phyloP scores from a whole-genome alignment of 2,329 filamentous ascomycete species.

The Aspergillus transmontanensis region DNA sequence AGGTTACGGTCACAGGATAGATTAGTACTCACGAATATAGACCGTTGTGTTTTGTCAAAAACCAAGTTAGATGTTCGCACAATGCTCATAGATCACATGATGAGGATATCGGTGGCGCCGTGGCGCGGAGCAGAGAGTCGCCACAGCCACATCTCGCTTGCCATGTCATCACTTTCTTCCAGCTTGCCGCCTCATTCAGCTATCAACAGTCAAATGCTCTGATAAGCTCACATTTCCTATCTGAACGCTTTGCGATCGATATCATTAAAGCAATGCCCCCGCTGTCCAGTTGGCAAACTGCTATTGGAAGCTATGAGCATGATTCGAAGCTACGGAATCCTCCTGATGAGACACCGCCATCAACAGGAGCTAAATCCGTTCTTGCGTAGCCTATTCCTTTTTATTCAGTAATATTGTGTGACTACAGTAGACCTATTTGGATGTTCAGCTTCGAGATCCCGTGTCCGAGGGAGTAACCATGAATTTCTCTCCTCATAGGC shows the following conservation, averaged over 20 bases:
- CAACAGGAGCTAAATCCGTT: not conserved
- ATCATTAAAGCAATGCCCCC: not conserved
- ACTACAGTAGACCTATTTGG: not conserved
- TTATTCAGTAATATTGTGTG: not conserved
- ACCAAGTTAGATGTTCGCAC: no score
- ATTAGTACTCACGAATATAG: not conserved
- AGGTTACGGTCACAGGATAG: not conserved
- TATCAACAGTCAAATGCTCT: slow-evolving; percentile 19
- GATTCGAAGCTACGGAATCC: not conserved
- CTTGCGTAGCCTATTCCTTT: not conserved
- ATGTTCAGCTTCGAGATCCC: not conserved
- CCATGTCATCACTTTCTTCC: slow-evolving; percentile 14
- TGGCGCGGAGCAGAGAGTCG: slow-evolving; percentile 18
- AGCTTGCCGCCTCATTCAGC: slow-evolving; percentile 13
- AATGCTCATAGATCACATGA: not conserved
- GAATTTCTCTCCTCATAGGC: not conserved
- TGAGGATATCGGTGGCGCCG: slow-evolving; percentile 1
- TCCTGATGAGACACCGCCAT: not conserved
- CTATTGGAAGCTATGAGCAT: not conserved
- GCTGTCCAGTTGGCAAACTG: not conserved
- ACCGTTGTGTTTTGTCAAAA: no score
- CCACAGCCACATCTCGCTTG: slow-evolving; percentile 16
- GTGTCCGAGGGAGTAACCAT: not conserved
- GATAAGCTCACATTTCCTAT: slow-evolving; percentile 4
- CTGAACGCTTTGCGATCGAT: not conserved